Base-by-base conservation (phyloP, 2,329 filamentous ascomycete species). In the Ophiostoma sp. region DNA sequence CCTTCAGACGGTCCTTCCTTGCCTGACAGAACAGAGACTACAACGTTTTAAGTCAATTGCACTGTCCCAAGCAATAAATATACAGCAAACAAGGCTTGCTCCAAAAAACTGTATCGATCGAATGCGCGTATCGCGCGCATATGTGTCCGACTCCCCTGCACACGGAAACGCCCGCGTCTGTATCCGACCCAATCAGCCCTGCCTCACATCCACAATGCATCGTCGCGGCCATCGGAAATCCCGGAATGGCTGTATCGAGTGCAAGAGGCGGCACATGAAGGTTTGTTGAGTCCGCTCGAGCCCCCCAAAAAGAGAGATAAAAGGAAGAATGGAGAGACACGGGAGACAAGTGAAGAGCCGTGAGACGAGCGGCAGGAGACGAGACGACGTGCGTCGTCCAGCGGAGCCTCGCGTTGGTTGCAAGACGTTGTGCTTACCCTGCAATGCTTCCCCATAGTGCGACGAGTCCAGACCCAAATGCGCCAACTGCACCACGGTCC, bases 251-350 rank as follows among this genome's bases (percentile, higher is more conserved):
- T 81, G 80, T 75, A 74, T 78, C 11, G 80, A 81, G 59, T 80
- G 80, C 74, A 81, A 81, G 73, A 75, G 78, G 39, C 77, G 79
- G 8, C 80, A 81, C 71, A 78, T 81, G 74, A 81, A 80, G 75
- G 74, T 75, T 28, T 36, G 74, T 57, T 64, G 15, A 7, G 12
- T 15, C 28, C 25, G 55, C 15, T 59, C 25, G 22, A n/a, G 28
- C 28, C 55, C 28, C 55, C n/a, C 8, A 33, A 63, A 19, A 5
- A 22, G 11, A 6, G 31, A 11, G 33, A 63, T 17, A 17, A 19
- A 36, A 36, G 33, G 33, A 36, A 8, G 8, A 36, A 36, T 8
- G 33, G 33, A 36, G 33, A 36, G 8, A 36, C 9, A n/a, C 15
- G 17, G 45, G 17, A 6, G 45, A n/a, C n/a, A 36, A 36, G 33